Evolutionary conservation across 768 basidiomycete genomes (phyloP), one percentile per base, ranked within the genome.

Genomic region (Termitomyces sp.): DNA sequence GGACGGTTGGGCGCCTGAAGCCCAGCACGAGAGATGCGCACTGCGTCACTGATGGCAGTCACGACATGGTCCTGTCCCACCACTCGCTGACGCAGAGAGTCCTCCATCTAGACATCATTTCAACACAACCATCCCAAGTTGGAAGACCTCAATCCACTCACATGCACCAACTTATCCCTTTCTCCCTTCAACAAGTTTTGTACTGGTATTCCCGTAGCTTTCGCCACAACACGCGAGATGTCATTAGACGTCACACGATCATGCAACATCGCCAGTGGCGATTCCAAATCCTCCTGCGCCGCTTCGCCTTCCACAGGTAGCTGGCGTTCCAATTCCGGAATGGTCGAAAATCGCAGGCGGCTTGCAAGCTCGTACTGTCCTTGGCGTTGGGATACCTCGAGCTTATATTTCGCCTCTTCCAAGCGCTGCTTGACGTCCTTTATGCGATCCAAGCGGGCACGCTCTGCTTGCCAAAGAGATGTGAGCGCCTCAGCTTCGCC

Each of bases 31-130:
- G 94, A 96, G 52, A 98, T 90, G 18, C 94, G 84, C 24, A 98
- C 91, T 15, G 95, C 94, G 64, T 97, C 90, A 57, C 89, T 87
- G 62, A 97, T 84, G 5, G 94, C 85, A 1, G 79, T 69, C 29
- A 98, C 80, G n/a, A 93, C 90, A 62, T 94, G 86, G 58, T 93
- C 88, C 68, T 98, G 96, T 1, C 96, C 94, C 3, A 98, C 87
- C 8, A 98, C 89, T 0, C 91, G 82, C 55, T 80, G 69, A 28
- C 76, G 75, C 16, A 98, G 78, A 0, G 79, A 74, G 34, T 90
- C 87, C 69, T 98, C 95, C 94, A 98, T 97, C 90, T 93, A 64
- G 4, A 34, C 5, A 3, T 5, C 47, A 28, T 31, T 9, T 46
- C 15, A 58, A 12, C 29, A 57, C 50, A 18, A 9, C 5, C 2